Evolutionary conservation across 768 basidiomycete genomes (phyloP), one percentile per base, ranked within the genome.

Genomic region (Trametes cingulata): DNA sequence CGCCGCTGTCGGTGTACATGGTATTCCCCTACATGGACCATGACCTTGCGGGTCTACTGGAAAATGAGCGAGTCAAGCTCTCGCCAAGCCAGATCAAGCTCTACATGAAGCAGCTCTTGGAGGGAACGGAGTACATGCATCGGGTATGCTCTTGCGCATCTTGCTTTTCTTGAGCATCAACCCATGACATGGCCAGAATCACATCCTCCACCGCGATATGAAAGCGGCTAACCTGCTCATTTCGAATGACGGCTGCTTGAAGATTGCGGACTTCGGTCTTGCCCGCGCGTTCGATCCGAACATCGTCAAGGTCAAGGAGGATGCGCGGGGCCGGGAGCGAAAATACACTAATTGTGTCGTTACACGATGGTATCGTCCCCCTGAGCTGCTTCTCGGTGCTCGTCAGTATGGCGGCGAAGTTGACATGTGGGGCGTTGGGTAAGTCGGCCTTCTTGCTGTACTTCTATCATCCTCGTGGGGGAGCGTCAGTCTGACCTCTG

Each of bases 1-100:
- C 73, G 13, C 85, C 89, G 24, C 76, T 93, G 54, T 92, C 91
- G 4, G 92, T 98, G 14, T 97, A 92, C 75, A 97, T 98, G 94
- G 96, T 98, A 41, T 99, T 98, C 69, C 97, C 97, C 0, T 99
- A 98, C 75, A 98, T 98, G 97, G 97, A 98, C 68, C 96, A 99
- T 68, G 97, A 99, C 74, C 84, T 99, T 12, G 94, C 96, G 2
- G 97, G 97, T 2, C 73, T 98, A 39, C 76, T 99, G 60, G 93
- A 95, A 73, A 98, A 98, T 69, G 88, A 91, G 60, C 83, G 90
- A 25, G 95, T 95, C 59, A 88, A 88, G 66, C 77, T 96, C 3
- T 83, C 84, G 50, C 85, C 88, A 8, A 88, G 88, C 66, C 86
- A 94, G 62, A 95, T 98, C 75, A 99, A 98, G 76, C 77, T 96